Evolutionary conservation across 139 green algal species (phyloP), one percentile per base, ranked within the genome.

Genomic region (Asterochloris sp.): DNA sequence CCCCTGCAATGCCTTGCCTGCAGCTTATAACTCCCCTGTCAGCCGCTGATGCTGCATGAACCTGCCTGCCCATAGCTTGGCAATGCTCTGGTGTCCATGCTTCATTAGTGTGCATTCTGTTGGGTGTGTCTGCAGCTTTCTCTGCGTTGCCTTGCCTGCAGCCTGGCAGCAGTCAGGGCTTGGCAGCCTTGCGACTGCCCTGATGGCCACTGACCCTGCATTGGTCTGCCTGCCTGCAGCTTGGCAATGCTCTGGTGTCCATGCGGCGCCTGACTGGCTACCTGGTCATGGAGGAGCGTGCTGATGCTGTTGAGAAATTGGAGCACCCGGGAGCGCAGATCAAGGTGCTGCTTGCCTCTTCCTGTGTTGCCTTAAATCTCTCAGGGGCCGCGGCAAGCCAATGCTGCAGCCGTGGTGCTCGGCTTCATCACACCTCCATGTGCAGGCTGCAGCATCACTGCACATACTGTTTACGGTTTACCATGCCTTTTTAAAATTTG

Each of bases 11-110:
- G 19, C 24, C 13, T 27, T 76, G 17, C 16, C 15, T 69, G 16
- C 75, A 68, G 16, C 75, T 47, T 68, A 28, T 80, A n/a, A 13
- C 26, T 61, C 13, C 29, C 11, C 17, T 78, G 27, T 38, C 12
- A 78, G 74, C 13, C 29, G 24, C 28, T 27, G 60, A 63, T 38
- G 74, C 12, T 38, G 12, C 11, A n/a, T n/a, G n/a, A n/a, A n/a
- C n/a, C n/a, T n/a, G n/a, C n/a, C n/a, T 78, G 82, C 26, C 66
- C 91, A 76, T 83, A 92, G 78, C 29, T 92, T 74, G 83, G 85
- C 71, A 93, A 93, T 84, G 88, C 88, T 19, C 76, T 90, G 21
- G 87, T 91, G 62, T 89, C 85, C 66, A 87, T 91, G 82, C 84
- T n/a, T n/a, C n/a, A n/a, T n/a, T n/a, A n/a, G n/a, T n/a, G n/a